A percentile compares a stretch with the other conserved stretches of the same genome.
phyloP scores from a whole-genome alignment of 495 filamentous ascomycete genomes.

The Sporormia fimetaria region DNA sequence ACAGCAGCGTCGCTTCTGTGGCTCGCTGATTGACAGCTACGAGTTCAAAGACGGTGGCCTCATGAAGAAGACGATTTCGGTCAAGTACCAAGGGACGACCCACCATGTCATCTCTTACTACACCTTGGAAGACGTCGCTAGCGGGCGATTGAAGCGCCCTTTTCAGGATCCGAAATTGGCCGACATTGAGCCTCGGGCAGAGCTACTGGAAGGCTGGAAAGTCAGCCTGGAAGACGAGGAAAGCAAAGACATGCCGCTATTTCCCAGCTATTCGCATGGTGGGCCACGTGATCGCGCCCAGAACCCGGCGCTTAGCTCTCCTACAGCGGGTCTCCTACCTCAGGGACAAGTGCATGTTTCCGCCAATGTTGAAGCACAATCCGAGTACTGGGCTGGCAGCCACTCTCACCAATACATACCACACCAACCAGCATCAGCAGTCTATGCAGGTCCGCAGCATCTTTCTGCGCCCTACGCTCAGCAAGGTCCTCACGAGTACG shows the following conservation, averaged over 20 bases:
- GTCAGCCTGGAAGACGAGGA: conserved; percentile 22
- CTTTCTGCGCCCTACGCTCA: too few species aligned
- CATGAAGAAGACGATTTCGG: conserved; percentile 85
- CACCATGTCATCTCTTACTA: conserved; percentile 90
- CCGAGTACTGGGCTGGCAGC: too few species aligned
- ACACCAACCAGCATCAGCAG: too few species aligned
- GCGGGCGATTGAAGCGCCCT: conserved; percentile 48
- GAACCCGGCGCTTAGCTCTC: too few species aligned
- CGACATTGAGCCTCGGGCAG: conserved; percentile 10
- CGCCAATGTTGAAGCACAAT: too few species aligned
- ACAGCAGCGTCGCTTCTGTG: conserved; percentile 52
- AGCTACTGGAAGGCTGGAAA: conserved; percentile 20
- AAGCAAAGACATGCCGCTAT: conserved; percentile 10
- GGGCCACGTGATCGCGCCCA: too few species aligned
- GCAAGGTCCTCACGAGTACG: conserved; percentile 1
- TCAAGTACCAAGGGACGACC: conserved; percentile 53
- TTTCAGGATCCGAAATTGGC: conserved; percentile 38
- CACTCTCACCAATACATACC: too few species aligned
- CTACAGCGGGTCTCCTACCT: too few species aligned
- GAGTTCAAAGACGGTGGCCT: conserved; percentile 74
- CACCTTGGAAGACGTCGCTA: conserved; percentile 61
- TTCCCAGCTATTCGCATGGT: conserved; percentile 12
- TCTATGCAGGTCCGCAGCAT: too few species aligned
- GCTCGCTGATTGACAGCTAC: conserved; percentile 77
- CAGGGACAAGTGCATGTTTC: too few species aligned